Evolutionary conservation across 352 stramenopile species (phyloP).

Genomic region (Phytophthora megakarya): DNA sequence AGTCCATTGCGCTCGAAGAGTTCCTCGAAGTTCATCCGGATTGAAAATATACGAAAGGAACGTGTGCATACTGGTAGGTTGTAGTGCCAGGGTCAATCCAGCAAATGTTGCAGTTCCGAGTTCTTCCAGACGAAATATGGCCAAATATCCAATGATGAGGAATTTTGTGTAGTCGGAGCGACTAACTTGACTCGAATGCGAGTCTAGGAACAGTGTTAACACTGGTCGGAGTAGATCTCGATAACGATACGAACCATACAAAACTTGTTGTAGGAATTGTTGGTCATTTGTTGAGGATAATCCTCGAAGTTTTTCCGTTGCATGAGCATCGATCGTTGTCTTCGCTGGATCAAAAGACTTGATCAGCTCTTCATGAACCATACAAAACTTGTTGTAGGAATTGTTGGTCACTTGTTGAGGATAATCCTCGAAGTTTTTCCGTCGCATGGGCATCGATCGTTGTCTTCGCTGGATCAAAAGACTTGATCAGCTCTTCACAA

Average conservation of each 20-base stretch:
- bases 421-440: constrained; percentile 53
- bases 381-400: too few relatives aligned
- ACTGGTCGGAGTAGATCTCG: constrained; percentile 80
- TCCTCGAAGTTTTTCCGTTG: constrained; percentile 61
- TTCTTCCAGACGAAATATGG: constrained; percentile 90
- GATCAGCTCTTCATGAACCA: constrained; percentile 73
- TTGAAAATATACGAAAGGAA: constrained; percentile 90
- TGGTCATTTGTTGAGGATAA: constrained; percentile 46
- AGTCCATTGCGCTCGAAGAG: constrained; percentile 81
- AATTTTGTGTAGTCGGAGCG: constrained; percentile 91
- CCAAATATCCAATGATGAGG: constrained; percentile 89
- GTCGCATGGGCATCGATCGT: constrained; percentile 80
- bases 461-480: constrained; percentile 73
- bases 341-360: constrained; percentile 79
- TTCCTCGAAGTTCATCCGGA: constrained; percentile 57
- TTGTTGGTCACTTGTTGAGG: too few relatives aligned
- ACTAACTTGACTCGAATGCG: constrained; percentile 75
- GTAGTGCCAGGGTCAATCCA: constrained; percentile 58
- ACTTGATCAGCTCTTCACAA: constrained; percentile 79
- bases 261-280: constrained; percentile 85
- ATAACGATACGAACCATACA: constrained; percentile 92
- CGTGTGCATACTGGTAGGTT: constrained; percentile 87
- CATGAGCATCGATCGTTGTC: constrained; percentile 76
- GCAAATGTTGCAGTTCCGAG: constrained; percentile 74
- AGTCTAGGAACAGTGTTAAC: constrained; percentile 84